Base-by-base conservation (phyloP, 306 rosid species). In the Vicia villosa region DNA sequence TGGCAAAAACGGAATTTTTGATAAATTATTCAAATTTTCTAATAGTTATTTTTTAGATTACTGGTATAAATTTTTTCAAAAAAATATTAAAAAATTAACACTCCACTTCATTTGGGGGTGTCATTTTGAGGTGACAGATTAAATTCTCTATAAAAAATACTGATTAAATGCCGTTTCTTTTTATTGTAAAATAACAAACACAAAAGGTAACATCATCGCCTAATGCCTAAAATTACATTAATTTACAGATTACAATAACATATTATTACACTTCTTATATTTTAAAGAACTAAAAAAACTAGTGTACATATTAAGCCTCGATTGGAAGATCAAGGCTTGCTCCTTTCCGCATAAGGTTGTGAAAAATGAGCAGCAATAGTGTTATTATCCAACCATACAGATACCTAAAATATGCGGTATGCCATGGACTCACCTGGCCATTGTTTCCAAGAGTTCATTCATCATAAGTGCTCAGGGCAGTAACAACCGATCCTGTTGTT, bases 401-500 rank as follows among this genome's bases (percentile, higher is more conserved):
- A 37, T 5, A 62, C 70, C 76, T 73, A 16, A 52, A 21, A 5
- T 21, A 21, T 52, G 59, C 6, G 59, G 59, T 21, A 52, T 52
- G 59, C 59, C 32, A 52, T 11, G 59, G 56, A 68, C 81, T 69
- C 73, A 70, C 88, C 82, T 75, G 74, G 58, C 68, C 63, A 24
- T 46, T 45, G 32, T 41, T 80, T 32, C 17, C 45, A 68, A 17
- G 71, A 81, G 70, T 59, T 88, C 83, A 83, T 73, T 85, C 91
- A 77, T 79, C 84, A 28, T 51, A 88, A 45, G 80, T 76, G 78
- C 96, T 94, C 76, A 94, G 77, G 70, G 99, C 99, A 75, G 97
- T 77, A 20, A 94, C 87, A 69, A 89, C 95, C 28, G 99, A 91
- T 13, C 99, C 96, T 10, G 91, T 91, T 66, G 99, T 88, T 34